phyloP scores from a whole-genome alignment of 129 eudicot species.

The Pittosporum tobira region DNA sequence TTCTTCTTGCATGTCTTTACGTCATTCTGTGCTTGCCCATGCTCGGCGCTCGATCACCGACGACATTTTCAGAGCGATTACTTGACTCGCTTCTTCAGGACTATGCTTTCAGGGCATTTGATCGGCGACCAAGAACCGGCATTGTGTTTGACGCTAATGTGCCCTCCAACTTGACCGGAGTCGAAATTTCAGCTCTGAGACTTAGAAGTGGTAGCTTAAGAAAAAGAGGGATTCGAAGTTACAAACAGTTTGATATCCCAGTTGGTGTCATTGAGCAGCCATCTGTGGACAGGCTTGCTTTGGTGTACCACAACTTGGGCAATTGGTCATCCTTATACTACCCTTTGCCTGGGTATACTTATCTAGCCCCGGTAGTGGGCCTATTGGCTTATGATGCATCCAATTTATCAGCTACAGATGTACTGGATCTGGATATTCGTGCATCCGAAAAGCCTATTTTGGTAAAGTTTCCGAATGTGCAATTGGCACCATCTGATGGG shows the following conservation, averaged over 20 bases:
- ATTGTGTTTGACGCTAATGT: slow-evolving; percentile 39
- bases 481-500: slow-evolving; percentile 8
- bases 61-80: slow-evolving; percentile 26
- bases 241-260: slow-evolving; percentile 64
- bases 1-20: slow-evolving; percentile 19
- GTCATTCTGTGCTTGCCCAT: slow-evolving; percentile 17
- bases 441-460: slow-evolving; percentile 46
- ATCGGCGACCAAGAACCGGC: slow-evolving; percentile 50
- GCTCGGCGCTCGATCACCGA: slow-evolving; percentile 24
- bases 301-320: slow-evolving; percentile 80
- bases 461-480: slow-evolving; percentile 30
- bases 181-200: slow-evolving; percentile 48
- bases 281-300: slow-evolving; percentile 63
- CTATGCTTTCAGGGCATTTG: slow-evolving; percentile 59
- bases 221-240: slow-evolving; percentile 39
- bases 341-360: slow-evolving; percentile 56
- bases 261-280: slow-evolving; percentile 64
- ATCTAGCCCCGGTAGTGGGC: slow-evolving; percentile 71
- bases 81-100: slow-evolving; percentile 75
- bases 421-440: slow-evolving; percentile 48
- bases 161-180: slow-evolving; percentile 63
- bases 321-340: slow-evolving; percentile 58
- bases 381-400: slow-evolving; percentile 64
- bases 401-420: slow-evolving; percentile 35
- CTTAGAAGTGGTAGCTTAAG: slow-evolving; percentile 78